Percentiles rank a stretch among this genome's conserved stretches.
Evolutionary conservation across 805 yeast species (phyloP).

Genomic region (Saccharomycopsis javanensis): DNA sequence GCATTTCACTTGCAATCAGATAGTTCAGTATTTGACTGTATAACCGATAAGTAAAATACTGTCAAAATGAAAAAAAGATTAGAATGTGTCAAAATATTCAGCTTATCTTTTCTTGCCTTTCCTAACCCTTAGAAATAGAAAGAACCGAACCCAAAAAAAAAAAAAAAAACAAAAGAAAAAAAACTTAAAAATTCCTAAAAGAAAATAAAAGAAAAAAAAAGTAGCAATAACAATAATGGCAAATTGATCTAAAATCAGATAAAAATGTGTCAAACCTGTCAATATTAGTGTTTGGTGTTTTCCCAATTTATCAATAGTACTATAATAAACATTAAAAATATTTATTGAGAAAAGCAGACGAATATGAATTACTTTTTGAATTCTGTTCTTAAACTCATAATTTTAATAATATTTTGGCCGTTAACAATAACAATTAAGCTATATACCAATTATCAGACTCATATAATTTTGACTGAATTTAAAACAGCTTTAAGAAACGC

Average conservation of each 20-base stretch:
- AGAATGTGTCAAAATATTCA: neutral
- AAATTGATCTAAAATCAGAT: neutral
- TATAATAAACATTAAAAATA: neutral
- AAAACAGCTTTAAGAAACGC: constrained; percentile 28
- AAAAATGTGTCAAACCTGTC: neutral
- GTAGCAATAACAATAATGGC: neutral
- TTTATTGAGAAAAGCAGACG: neutral
- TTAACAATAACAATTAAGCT: constrained; percentile 14
- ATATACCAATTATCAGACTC: constrained; percentile 13
- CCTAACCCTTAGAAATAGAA: neutral
- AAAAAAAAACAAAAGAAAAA: neutral
- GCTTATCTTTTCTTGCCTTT: no score
- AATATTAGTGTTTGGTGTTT: no score
- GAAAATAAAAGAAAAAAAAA: neutral
- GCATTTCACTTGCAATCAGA: no score
- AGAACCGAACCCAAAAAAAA: neutral
- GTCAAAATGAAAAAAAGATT: no score
- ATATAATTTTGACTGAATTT: constrained; percentile 1
- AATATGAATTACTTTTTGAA: constrained; percentile 7
- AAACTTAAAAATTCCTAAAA: no score
- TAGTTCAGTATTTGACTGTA: neutral
- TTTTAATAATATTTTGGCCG: constrained; percentile 16
- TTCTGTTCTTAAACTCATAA: constrained; percentile 6
- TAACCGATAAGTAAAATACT: neutral
- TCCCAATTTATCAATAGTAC: neutral